phyloP scores from a whole-genome alignment of 768 basidiomycete species.

The Tephrocybe sp. region DNA sequence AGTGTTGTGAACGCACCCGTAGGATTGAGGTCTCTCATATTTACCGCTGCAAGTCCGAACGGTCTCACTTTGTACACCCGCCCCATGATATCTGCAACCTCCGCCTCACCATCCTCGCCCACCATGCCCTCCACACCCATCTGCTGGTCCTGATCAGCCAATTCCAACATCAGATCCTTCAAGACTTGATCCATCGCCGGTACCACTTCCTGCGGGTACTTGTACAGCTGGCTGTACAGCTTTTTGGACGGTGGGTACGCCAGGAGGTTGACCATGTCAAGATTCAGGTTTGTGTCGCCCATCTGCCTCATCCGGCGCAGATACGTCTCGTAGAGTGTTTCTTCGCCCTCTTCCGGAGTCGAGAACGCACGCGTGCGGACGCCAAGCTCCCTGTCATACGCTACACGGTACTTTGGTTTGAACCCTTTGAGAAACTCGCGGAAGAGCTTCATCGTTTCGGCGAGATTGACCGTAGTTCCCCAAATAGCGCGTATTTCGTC shows the following conservation, averaged over 20 bases:
- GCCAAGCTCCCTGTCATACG: slow-evolving; percentile 66
- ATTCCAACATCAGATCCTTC: slow-evolving; percentile 89
- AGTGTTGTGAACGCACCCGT: slow-evolving; percentile 52
- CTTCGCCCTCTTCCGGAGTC: slow-evolving; percentile 67
- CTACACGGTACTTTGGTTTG: slow-evolving; percentile 85
- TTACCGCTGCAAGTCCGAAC: slow-evolving; percentile 78
- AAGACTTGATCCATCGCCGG: slow-evolving; percentile 97
- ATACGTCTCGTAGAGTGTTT: slow-evolving; percentile 75
- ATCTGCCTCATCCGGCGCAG: slow-evolving; percentile 86
- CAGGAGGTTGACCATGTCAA: slow-evolving; percentile 83
- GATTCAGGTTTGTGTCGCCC: slow-evolving; percentile 89
- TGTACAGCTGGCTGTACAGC: slow-evolving; percentile 78
- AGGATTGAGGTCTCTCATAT: slow-evolving; percentile 96
- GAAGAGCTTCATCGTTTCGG: slow-evolving; percentile 90
- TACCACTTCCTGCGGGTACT: slow-evolving; percentile 96
- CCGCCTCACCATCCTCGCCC: slow-evolving; percentile 75
- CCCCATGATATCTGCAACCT: slow-evolving; percentile 85
- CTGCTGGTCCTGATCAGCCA: slow-evolving; percentile 79
- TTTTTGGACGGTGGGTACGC: slow-evolving; percentile 86
- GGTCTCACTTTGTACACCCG: slow-evolving; percentile 93
- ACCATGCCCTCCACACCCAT: slow-evolving; percentile 73
- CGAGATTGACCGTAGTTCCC: slow-evolving; percentile 95
- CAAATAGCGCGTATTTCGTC: slow-evolving; percentile 92
- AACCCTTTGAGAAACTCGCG: slow-evolving; percentile 88
- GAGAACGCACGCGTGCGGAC: slow-evolving; percentile 48